Conservation (phyloP, 805 yeast genomes). For the Brettanomyces naardenensis region DNA sequence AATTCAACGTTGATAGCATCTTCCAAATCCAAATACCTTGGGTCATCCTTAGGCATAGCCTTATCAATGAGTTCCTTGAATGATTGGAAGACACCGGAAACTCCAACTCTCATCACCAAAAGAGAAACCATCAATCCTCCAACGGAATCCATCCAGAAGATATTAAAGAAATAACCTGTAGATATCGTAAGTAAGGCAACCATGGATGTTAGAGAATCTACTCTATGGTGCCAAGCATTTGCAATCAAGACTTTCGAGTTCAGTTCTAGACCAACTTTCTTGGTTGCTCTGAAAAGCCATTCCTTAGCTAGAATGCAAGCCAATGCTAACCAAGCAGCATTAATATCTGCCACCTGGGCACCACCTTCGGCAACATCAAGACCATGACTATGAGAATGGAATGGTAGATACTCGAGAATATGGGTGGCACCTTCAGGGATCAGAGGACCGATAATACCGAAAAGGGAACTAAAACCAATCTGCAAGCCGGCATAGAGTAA, state of each 20-base stretch:
- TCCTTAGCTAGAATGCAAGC: conserved; percentile 85
- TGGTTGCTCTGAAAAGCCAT: conserved; percentile 77
- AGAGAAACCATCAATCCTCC: conserved; percentile 87
- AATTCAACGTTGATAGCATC: conserved; percentile 26
- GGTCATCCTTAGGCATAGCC: conserved; percentile 46
- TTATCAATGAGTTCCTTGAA: conserved; percentile 73
- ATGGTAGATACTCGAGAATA: conserved; percentile 38
- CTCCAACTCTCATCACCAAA: conserved; percentile 79
- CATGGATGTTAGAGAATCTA: conserved; percentile 83
- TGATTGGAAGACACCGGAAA: conserved; percentile 61
- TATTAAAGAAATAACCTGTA: conserved; percentile 68
- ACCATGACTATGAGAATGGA: conserved; percentile 48
- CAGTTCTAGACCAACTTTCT: conserved; percentile 65
- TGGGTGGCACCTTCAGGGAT: conserved; percentile 59
- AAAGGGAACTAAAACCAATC: conserved; percentile 80
- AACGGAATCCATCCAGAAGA: conserved; percentile 82
- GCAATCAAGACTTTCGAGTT: conserved; percentile 89
- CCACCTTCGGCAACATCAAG: conserved; percentile 25
- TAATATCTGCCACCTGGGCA: conserved; percentile 53
- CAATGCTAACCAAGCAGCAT: conserved; percentile 95
- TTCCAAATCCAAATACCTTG: conserved; percentile 35
- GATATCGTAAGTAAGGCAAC: conserved; percentile 88
- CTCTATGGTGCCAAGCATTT: conserved; percentile 98
- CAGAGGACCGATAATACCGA: conserved; percentile 57
- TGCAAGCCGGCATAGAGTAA: conserved; percentile 81